phyloP scores from a whole-genome alignment of 306 rosid genomes.

The Cicer arietinum region DNA sequence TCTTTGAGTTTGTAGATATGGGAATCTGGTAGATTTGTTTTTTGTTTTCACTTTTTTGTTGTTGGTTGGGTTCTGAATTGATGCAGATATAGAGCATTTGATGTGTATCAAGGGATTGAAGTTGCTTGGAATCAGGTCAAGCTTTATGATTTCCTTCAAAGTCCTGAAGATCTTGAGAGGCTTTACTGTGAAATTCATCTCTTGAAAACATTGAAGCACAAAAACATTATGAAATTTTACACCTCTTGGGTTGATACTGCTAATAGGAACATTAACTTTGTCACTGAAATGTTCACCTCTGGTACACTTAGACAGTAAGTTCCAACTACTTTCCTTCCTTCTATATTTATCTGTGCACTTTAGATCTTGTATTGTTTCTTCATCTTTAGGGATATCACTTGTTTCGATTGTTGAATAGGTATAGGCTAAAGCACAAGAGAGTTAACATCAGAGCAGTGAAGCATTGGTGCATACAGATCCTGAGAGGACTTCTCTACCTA shows the following conservation, averaged over 20 bases:
- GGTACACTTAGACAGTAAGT: conserved; percentile 96
- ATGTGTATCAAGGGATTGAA: conserved; percentile 97
- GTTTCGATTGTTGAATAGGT: conserved; percentile 54
- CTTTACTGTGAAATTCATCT: conserved; percentile 97
- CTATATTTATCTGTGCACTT: conserved; percentile 25
- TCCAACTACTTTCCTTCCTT: conserved; percentile 1
- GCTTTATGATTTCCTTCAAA: conserved; percentile 87
- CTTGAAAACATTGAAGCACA: conserved; percentile 86
- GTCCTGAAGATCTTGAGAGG: conserved; percentile 96
- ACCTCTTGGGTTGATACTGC: conserved; percentile 93
- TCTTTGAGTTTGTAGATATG: conserved; percentile 36
- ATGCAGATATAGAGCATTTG: conserved; percentile 93
- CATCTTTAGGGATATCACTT: background rate
- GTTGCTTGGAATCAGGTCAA: conserved; percentile 99
- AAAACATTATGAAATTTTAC: conserved; percentile 89
- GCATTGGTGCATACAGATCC: conserved; percentile 83
- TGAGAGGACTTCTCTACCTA: conserved; percentile 73
- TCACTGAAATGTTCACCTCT: conserved; percentile 97
- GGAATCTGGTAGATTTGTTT: conserved; percentile 38
- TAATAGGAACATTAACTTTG: conserved; percentile 89
- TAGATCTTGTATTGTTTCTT: conserved; percentile 43
- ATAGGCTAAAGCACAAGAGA: conserved; percentile 84
- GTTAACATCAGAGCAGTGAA: conserved; percentile 87
- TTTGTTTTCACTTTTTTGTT: background rate
- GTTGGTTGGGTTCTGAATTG: conserved; percentile 19